phyloP scores from a whole-genome alignment of 2,329 filamentous ascomycete species.

The Dactylellina haptotyla region DNA sequence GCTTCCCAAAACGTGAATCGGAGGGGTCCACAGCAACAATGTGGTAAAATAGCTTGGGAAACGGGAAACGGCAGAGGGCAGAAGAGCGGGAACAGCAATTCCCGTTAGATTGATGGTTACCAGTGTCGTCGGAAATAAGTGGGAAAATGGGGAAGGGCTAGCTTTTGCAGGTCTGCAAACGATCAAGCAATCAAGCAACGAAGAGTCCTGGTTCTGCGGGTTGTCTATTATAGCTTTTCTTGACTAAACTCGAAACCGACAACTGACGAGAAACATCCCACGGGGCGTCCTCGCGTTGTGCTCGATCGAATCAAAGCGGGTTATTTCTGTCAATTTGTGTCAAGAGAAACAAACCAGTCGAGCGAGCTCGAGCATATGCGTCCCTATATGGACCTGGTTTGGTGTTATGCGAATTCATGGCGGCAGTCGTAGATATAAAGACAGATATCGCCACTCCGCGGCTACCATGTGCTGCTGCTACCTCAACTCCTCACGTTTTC shows the following conservation, averaged over 20 bases:
- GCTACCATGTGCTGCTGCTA: background rate
- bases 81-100: too few species aligned
- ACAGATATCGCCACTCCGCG: conserved; percentile 23
- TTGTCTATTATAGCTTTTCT: background rate
- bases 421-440: conserved; percentile 43
- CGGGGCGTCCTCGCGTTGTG: background rate
- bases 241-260: conserved; percentile 13
- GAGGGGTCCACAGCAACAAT: conserved; percentile 29
- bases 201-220: background rate
- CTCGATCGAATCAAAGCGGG: background rate
- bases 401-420: background rate
- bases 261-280: conserved; percentile 5
- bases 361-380: background rate
- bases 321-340: background rate
- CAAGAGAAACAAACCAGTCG: background rate
- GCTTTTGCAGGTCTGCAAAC: conserved; percentile 11
- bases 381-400: too few species aligned
- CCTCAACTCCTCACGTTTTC: background rate
- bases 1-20: conserved; percentile 49
- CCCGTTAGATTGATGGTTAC: conserved; percentile 14
- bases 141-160: conserved; percentile 10
- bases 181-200: background rate
- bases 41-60: conserved; percentile 9
- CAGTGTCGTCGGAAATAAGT: background rate
- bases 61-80: conserved; percentile 16